phyloP scores from a whole-genome alignment of 2,329 filamentous ascomycete genomes.

The Colletotrichum gigasporum region DNA sequence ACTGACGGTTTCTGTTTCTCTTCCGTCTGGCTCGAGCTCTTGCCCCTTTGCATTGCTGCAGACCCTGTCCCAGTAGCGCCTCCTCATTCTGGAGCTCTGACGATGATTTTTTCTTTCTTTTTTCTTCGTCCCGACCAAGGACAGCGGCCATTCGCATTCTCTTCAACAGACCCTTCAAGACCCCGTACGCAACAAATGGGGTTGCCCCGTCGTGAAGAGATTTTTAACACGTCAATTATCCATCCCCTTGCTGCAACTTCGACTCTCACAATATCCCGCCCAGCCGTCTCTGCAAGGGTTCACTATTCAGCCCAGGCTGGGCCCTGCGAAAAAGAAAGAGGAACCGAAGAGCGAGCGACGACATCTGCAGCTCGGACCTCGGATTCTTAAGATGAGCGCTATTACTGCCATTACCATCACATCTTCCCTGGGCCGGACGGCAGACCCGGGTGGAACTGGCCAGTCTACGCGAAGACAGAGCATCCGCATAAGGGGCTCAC shows the following conservation, averaged over 20 bases:
- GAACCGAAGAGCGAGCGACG: neutral
- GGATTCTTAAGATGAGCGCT: conserved; percentile 11
- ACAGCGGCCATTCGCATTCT: neutral
- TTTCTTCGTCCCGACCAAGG: too few relatives aligned
- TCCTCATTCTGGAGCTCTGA: conserved; percentile 24
- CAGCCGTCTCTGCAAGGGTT: conserved; percentile 8
- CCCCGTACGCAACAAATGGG: conserved; percentile 25
- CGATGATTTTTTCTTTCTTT: conserved; percentile 1
- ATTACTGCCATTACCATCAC: conserved; percentile 6
- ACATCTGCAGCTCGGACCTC: conserved; percentile 15
- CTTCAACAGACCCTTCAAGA: neutral
- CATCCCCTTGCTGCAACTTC: conserved; percentile 18
- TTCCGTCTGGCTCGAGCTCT: neutral
- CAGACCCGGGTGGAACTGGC: neutral
- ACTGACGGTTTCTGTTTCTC: conserved; percentile 19
- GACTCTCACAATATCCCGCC: conserved; percentile 28
- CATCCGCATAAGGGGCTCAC: conserved; percentile 15
- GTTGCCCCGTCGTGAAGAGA: conserved; percentile 9
- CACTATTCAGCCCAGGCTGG: neutral
- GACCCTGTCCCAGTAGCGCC: conserved; percentile 26
- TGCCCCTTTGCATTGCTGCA: conserved; percentile 17
- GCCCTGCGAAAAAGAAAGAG: conserved; percentile 1
- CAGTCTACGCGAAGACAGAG: neutral
- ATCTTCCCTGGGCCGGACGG: neutral
- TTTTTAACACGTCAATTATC: conserved; percentile 10